Percentiles rank a stretch among this genome's conserved stretches.
phyloP scores from a whole-genome alignment of 345 rosid species.

The Brassica juncea region DNA sequence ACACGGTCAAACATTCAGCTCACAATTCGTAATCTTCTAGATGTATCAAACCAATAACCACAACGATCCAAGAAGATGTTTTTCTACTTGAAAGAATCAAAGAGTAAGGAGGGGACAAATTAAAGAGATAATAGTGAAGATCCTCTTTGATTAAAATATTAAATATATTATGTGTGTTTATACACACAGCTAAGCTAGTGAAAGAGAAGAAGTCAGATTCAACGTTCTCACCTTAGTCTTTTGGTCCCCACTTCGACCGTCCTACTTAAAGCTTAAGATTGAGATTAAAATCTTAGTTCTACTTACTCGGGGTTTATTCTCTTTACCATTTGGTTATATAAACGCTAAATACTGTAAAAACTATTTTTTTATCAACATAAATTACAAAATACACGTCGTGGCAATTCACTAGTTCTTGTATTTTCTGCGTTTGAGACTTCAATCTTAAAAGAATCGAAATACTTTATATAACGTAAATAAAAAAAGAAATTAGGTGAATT shows the following conservation, averaged over 20 bases:
- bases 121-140: not conserved
- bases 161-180: not conserved
- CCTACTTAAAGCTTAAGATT: not conserved
- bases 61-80: not conserved
- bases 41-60: not conserved
- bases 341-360: not conserved
- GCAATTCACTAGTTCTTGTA: too few species aligned
- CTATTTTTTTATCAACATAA: not conserved
- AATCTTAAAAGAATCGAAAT: too few species aligned
- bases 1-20: not conserved
- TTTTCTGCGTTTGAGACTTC: too few species aligned
- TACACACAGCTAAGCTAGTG: not conserved
- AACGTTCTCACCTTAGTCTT: not conserved
- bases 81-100: not conserved
- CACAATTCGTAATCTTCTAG: not conserved
- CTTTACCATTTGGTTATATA: not conserved
- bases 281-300: not conserved
- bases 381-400: not conserved
- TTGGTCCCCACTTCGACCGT: not conserved
- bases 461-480: too few species aligned
- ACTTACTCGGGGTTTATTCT: not conserved
- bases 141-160: not conserved
- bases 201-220: not conserved
- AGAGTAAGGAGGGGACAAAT: not conserved
- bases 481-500: not conserved